Percentiles rank a stretch among this genome's conserved stretches.
Conservation (phyloP, 495 filamentous ascomycete genomes). For the Xylaria telfairii region DNA sequence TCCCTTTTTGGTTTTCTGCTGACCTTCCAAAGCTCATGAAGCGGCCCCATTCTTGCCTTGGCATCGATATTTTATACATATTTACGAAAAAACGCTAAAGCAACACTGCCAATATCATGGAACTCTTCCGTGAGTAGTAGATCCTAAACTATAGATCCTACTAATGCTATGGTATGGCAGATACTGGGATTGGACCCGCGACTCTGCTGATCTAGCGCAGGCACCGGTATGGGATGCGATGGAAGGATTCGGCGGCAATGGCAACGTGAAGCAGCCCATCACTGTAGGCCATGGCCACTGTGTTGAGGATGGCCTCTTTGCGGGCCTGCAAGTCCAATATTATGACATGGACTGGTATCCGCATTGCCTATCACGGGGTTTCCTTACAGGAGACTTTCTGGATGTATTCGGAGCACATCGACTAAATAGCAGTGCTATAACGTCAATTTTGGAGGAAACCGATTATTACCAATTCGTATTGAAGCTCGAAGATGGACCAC, state of each 20-base stretch:
- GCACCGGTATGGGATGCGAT: constrained; percentile 8
- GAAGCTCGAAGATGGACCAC: constrained; percentile 17
- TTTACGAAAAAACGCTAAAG: constrained; percentile 69
- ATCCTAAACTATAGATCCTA: background rate
- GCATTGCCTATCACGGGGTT: constrained; percentile 20
- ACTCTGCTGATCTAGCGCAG: background rate
- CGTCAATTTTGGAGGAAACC: background rate
- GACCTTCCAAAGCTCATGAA: constrained; percentile 8
- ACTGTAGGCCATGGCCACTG: constrained; percentile 10
- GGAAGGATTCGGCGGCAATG: constrained; percentile 8
- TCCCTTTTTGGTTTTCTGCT: background rate
- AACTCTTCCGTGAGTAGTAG: constrained; percentile 5
- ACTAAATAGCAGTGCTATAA: background rate
- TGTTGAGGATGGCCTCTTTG: constrained; percentile 22
- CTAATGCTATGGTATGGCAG: background rate
- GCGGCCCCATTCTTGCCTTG: constrained; percentile 61
- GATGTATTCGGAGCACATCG: constrained; percentile 23
- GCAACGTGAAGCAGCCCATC: background rate
- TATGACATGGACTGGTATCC: constrained; percentile 20
- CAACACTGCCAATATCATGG: constrained; percentile 39
- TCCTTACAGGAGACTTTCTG: background rate
- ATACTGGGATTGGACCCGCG: constrained; percentile 7
- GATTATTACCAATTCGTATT: background rate
- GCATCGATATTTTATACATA: constrained; percentile 70
- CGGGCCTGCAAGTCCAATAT: constrained; percentile 24